Base-by-base conservation (phyloP, 2,329 filamentous ascomycete genomes). In the Mycocentrospora acerina region DNA sequence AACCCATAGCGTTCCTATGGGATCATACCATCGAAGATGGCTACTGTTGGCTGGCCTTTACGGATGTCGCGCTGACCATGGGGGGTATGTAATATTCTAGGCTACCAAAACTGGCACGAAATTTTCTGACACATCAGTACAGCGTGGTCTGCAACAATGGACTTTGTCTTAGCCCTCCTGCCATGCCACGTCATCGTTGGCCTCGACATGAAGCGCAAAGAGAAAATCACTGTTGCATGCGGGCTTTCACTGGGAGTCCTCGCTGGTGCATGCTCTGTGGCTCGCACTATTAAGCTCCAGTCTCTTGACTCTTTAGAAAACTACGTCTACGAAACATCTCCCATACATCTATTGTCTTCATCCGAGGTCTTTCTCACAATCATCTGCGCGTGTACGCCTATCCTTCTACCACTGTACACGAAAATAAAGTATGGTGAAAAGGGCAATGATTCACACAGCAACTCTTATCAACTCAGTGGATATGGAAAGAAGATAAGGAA, bases 361-460 rank as follows among this genome's bases (percentile, higher is more conserved):
- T 62, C 59, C n/a, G 57, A 73, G 49, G 53, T 74, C 35, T 70
- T 70, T 37, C 78, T 75, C 32, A 74, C 71, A 9, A 71, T 75
- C 25, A 72, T 67, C 10, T 77, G 71, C 18, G 75, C 73, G 42
- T 76, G 79, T 60, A 78, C 78, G 51, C 78, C 77, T 5, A 54
- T 61, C 18, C 50, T 64, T 1, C 57, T 59, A 2, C 60, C 59
- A 10, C 66, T 72, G 45, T 79, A 76, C 2, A 73, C 60, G 7
- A 39, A 43, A 26, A 40, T 61, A 32, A 36, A 32, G 8, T 56
- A 59, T 29, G 57, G 58, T 9, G 51, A 49, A 1, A 44, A 40
- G 8, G 47, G 43, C 31, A 48, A 57, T 26, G 51, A 51, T 4
- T 55, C 51, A 3, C 25, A 31, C 16, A 30, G 29, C 8, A 42